A percentile compares a stretch with the other conserved stretches of the same genome.
phyloP scores from a whole-genome alignment of 2,329 filamentous ascomycete species.

The Podosphaera xanthii region DNA sequence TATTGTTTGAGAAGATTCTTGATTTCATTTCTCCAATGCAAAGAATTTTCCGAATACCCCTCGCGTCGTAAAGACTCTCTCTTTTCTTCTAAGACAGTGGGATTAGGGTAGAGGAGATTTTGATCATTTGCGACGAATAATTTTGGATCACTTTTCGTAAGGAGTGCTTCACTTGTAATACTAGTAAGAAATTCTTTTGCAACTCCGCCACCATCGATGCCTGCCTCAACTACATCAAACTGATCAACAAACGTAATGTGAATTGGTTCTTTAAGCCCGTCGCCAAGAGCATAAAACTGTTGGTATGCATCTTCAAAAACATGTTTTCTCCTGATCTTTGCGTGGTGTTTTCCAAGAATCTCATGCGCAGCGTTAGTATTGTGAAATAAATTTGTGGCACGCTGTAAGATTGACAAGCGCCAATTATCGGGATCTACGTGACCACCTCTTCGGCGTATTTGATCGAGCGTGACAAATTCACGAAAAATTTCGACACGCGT shows the following conservation, averaged over 20 bases:
- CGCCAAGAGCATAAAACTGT: constrained; percentile 60
- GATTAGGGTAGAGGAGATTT: constrained; percentile 75
- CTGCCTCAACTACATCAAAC: constrained; percentile 68
- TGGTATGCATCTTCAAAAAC: constrained; percentile 72
- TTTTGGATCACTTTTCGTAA: constrained; percentile 28
- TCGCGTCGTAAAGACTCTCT: constrained; percentile 31
- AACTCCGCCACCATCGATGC: constrained; percentile 90
- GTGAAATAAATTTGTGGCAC: constrained; percentile 5
- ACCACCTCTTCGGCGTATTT: constrained; percentile 49
- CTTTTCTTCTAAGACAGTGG: constrained; percentile 47
- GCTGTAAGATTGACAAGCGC: constrained; percentile 36
- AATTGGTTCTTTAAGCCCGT: constrained; percentile 78
- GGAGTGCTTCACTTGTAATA: constrained; percentile 68
- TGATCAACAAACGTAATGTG: constrained; percentile 91
- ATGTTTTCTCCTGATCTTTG: constrained; percentile 52
- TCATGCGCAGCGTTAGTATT: constrained; percentile 13
- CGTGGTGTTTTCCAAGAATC: constrained; percentile 40
- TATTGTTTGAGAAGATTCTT: constrained; percentile 46
- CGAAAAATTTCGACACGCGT: constrained; percentile 82
- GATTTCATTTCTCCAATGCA: constrained; percentile 33
- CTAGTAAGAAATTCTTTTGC: constrained; percentile 93
- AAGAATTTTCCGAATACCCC: constrained; percentile 28
- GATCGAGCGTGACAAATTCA: constrained; percentile 73
- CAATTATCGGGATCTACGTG: constrained; percentile 51
- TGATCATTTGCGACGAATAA: constrained; percentile 71